Evolutionary conservation across 2,329 filamentous ascomycete genomes (phyloP), one percentile per base, ranked within the genome.

Genomic region (Coleophoma cylindrospora): DNA sequence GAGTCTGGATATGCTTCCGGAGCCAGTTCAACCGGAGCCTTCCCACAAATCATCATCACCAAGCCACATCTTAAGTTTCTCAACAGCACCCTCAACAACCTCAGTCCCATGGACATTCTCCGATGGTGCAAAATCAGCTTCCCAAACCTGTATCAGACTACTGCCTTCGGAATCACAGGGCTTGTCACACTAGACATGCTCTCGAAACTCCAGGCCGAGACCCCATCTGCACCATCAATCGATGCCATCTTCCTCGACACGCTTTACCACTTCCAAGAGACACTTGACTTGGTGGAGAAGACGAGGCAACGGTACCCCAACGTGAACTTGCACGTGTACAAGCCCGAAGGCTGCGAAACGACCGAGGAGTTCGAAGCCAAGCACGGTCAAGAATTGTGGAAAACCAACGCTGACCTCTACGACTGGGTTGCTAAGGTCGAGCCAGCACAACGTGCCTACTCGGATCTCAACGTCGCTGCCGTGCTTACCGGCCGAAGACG

Each of bases 341-440:
- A 88, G 76, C 94, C 94, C 12, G 81, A 85, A 47, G 89, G 86
- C 47, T 80, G 81, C 62, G 79, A 86, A 50, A 91, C 79, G 0
- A 77, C 80, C 15, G 80, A 80, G 47, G 86, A 95, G 57, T 96
- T 99, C 64, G 87, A 90, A 67, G 74, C 79, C 54, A 85, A 83
- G 63, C 90, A 96, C 66, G 94, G 94, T 64, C 76, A 85, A 66
- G 81, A 83, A 58, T 74, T 97, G 44, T 99, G 91, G 84, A 87
- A 96, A 67, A 81, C 76, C 33, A 86, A 94, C 57, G 80, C 91
- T 45, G 89, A 96, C 64, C 80, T 92, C 64, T 99, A 99, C 72
- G 94, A 99, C 77, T 97, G 89, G 79, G 78, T 94, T 55, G 94
- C 91, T 73, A 99, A 99, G 76, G 94, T 99, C 45, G 94, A 99